A percentile compares a stretch with the other conserved stretches of the same genome.
phyloP scores from a whole-genome alignment of 192 early-diverging fungal species.

The Podila horticola region DNA sequence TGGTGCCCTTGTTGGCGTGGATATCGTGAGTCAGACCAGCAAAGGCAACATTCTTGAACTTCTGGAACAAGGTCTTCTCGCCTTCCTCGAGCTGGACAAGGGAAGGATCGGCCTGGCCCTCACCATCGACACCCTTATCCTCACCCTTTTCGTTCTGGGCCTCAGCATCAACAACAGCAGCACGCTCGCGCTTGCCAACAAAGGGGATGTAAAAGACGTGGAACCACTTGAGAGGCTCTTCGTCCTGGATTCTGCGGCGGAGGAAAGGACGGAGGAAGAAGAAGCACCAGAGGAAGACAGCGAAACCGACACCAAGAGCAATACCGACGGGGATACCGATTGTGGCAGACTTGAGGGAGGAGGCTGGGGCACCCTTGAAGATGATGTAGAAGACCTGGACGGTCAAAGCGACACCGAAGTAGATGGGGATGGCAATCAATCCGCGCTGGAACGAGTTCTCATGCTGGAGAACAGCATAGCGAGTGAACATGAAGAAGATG shows the following conservation, averaged over 20 bases:
- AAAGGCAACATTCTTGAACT: constrained; percentile 3
- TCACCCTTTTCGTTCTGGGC: constrained; percentile 3
- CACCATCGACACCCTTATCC: background rate
- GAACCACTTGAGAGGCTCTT: constrained; percentile 78
- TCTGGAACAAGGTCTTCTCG: background rate
- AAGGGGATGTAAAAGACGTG: constrained; percentile 72
- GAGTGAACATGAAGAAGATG: constrained; percentile 73
- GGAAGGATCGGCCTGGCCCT: constrained; percentile 9
- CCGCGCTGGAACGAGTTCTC: constrained; percentile 72
- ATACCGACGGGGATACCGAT: constrained; percentile 67
- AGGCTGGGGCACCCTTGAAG: constrained; percentile 72
- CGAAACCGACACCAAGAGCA: constrained; percentile 64
- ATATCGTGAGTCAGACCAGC: constrained; percentile 15
- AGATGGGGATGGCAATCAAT: constrained; percentile 74
- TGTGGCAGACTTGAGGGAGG: constrained; percentile 36
- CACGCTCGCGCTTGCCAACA: constrained; percentile 34
- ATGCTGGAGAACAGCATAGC: constrained; percentile 68
- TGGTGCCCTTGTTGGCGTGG: constrained; percentile 27
- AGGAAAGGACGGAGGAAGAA: constrained; percentile 77
- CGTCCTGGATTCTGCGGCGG: constrained; percentile 67
- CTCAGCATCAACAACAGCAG: background rate
- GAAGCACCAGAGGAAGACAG: constrained; percentile 62
- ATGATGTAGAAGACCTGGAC: constrained; percentile 78
- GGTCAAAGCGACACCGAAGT: constrained; percentile 73
- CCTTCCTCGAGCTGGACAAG: constrained; percentile 4